These are phyloP conservation scores for Globisporangium echinulatum DNA, from an alignment of 352 stramenopile species.

Conservation along the genomic window DNA sequence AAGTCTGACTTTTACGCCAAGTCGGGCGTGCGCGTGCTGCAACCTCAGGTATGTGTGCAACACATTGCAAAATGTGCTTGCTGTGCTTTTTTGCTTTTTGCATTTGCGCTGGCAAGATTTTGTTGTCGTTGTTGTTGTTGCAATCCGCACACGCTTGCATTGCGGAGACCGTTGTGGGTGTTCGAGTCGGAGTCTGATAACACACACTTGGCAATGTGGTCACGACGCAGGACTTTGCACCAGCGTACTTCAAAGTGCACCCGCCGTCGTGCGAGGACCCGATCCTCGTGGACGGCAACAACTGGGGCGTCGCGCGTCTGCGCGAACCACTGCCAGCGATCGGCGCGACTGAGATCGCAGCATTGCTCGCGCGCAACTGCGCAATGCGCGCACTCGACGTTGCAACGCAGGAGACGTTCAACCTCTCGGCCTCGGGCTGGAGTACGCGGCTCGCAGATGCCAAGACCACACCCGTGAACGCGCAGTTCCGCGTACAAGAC, in stretches of 20 bases:
- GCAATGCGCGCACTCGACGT: constrained; percentile 16
- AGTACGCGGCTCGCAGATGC: constrained; percentile 11
- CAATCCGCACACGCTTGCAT: background rate
- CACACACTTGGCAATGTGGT: background rate
- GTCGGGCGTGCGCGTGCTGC: constrained; percentile 27
- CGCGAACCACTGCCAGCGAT: constrained; percentile 41
- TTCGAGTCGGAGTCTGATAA: background rate
- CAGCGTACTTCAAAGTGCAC: constrained; percentile 24
- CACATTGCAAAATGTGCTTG: background rate
- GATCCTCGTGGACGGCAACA: constrained; percentile 11
- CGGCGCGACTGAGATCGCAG: constrained; percentile 11
- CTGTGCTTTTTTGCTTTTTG: background rate
- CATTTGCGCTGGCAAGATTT: background rate
- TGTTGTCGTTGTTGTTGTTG: background rate
- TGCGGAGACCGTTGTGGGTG: background rate
- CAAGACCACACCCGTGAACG: constrained; percentile 30
- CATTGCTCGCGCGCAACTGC: constrained; percentile 12
- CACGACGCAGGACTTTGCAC: constrained; percentile 15
- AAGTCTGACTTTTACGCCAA: constrained; percentile 28
- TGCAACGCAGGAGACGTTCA: constrained; percentile 16
- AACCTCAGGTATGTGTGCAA: constrained; percentile 10
- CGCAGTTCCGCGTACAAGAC: constrained; percentile 43
- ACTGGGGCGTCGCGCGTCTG: constrained; percentile 16
- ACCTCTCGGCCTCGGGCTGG: constrained; percentile 14
- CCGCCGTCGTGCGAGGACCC: constrained; percentile 11